These are phyloP conservation scores for Pseudogymnoascus sp. DNA, from an alignment of 2,329 filamentous ascomycete species.

Conservation along the genomic window DNA sequence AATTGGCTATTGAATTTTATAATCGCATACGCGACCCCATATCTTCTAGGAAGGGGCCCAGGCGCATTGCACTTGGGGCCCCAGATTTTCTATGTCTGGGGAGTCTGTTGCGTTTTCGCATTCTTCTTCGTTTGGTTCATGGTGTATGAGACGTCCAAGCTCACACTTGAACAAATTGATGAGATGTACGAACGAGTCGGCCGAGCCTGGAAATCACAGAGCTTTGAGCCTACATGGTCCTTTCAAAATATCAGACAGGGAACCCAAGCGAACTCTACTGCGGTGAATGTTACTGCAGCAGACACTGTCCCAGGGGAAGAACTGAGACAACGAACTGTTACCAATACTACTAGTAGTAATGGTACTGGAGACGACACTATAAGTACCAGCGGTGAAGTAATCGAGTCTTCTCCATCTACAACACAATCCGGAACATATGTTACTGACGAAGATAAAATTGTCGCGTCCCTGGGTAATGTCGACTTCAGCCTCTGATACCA, in stretches of 20 bases:
- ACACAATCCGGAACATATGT: slow-evolving; percentile 22
- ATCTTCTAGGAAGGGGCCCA: slow-evolving; percentile 60
- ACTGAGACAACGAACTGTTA: slow-evolving; percentile 20
- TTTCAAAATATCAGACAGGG: slow-evolving; percentile 58
- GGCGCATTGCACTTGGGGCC: slow-evolving; percentile 62
- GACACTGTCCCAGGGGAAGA: slow-evolving; percentile 18
- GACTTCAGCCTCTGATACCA: slow-evolving; percentile 52
- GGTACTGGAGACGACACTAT: slow-evolving; percentile 16
- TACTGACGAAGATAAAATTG: slow-evolving; percentile 44
- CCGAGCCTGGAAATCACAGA: slow-evolving; percentile 61
- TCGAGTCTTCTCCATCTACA: slow-evolving; percentile 28
- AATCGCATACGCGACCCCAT: slow-evolving; percentile 74
- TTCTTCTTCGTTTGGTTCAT: slow-evolving; percentile 66
- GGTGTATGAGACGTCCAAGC: slow-evolving; percentile 70
- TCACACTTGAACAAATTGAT: slow-evolving; percentile 69
- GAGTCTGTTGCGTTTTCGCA: slow-evolving; percentile 61
- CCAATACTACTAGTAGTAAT: slow-evolving; percentile 16
- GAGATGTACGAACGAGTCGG: slow-evolving; percentile 67
- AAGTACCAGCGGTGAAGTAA: slow-evolving; percentile 16
- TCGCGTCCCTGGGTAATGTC: slow-evolving; percentile 49
- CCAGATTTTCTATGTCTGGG: slow-evolving; percentile 77
- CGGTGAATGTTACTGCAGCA: slow-evolving; percentile 24
- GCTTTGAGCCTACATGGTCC: slow-evolving; percentile 61
- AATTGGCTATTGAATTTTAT: slow-evolving; percentile 77
- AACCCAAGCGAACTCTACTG: slow-evolving; percentile 17